phyloP scores from a whole-genome alignment of 2,329 filamentous ascomycete species.

The Phyllosticta ampelicida region DNA sequence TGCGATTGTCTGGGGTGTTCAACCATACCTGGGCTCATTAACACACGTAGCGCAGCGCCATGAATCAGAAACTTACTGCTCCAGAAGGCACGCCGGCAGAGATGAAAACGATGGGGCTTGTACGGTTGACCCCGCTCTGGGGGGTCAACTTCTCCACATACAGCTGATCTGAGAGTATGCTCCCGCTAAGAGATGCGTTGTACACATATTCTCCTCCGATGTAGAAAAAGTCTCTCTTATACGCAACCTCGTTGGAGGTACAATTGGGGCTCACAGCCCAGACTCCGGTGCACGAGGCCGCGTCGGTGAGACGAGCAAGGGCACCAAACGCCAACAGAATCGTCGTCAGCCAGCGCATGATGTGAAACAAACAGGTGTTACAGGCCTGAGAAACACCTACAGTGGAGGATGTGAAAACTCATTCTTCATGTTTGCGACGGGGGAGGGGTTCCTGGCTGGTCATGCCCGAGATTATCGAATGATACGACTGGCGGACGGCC shows the following conservation, averaged over 20 bases:
- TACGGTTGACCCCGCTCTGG: constrained; percentile 14
- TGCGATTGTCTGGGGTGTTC: constrained; percentile 38
- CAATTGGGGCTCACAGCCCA: constrained; percentile 13
- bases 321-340: background rate
- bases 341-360: background rate
- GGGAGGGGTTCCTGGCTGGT: background rate
- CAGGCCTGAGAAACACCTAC: background rate
- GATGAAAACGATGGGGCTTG: constrained; percentile 18
- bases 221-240: constrained; percentile 18
- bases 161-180: constrained; percentile 34
- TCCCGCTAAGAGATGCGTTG: constrained; percentile 12
- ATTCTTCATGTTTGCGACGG: background rate
- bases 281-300: background rate
- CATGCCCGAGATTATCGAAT: background rate
- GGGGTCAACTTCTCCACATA: constrained; percentile 43
- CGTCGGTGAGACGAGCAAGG: background rate
- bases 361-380: background rate
- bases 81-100: constrained; percentile 13
- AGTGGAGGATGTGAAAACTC: background rate
- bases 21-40: constrained; percentile 31
- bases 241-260: constrained; percentile 15
- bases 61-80: constrained; percentile 1
- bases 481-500: background rate
- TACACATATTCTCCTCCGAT: constrained; percentile 19
- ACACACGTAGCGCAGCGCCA: background rate